Evolutionary conservation across 306 rosid genomes (phyloP).

Genomic region (Vigna reflexopilosa): DNA sequence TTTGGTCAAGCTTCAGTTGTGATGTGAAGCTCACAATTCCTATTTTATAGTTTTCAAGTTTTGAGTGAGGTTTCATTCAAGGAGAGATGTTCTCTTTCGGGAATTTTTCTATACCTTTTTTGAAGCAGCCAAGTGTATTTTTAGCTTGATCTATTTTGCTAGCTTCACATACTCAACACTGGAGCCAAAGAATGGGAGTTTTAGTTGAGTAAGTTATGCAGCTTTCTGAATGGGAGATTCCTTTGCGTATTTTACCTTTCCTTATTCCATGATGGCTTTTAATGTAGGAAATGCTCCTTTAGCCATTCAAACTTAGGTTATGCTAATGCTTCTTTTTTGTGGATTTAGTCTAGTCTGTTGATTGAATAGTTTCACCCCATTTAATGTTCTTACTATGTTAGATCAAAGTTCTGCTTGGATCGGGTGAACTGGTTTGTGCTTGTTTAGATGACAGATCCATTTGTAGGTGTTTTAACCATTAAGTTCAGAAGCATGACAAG

Average conservation of each 20-base stretch:
- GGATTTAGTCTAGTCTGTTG: slow-evolving; percentile 19
- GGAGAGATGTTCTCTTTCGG: slow-evolving; percentile 21
- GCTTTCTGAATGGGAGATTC: slow-evolving; percentile 40
- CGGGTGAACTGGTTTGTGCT: slow-evolving; percentile 14
- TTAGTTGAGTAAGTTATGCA: slow-evolving; percentile 46
- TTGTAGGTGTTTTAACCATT: neutral
- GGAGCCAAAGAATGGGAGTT: slow-evolving; percentile 39
- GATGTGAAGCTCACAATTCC: neutral
- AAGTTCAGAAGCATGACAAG: slow-evolving; percentile 7
- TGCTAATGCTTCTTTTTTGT: slow-evolving; percentile 7
- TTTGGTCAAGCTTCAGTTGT: neutral
- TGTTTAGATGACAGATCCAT: slow-evolving; percentile 11
- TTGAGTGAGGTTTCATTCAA: slow-evolving; percentile 29
- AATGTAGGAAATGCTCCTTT: slow-evolving; percentile 29
- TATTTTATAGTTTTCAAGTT: slow-evolving; percentile 27
- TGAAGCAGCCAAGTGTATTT: slow-evolving; percentile 40
- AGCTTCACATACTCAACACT: slow-evolving; percentile 35
- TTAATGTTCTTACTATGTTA: neutral
- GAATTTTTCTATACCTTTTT: slow-evolving; percentile 5
- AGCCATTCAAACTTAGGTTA: slow-evolving; percentile 23
- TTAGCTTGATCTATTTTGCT: slow-evolving; percentile 39
- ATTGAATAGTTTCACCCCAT: slow-evolving; percentile 31
- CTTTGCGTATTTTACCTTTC: slow-evolving; percentile 33
- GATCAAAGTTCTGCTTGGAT: slow-evolving; percentile 22
- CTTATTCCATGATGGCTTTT: slow-evolving; percentile 28